Conservation (phyloP, 2,329 filamentous ascomycete species). For the Tolypocladium capitatum region DNA sequence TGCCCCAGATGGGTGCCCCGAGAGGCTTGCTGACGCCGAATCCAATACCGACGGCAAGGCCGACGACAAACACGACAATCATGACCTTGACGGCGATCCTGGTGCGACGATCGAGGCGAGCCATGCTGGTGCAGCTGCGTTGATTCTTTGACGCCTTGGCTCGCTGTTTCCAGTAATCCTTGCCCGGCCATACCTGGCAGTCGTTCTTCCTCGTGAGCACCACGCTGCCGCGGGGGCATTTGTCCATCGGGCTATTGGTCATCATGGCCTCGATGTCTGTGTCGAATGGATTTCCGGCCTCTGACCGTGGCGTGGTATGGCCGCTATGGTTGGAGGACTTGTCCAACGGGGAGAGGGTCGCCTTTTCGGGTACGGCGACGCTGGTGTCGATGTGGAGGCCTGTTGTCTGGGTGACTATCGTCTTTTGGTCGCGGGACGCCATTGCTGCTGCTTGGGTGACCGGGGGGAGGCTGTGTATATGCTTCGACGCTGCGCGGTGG, state of each 20-base stretch:
- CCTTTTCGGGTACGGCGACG: constrained; percentile 14
- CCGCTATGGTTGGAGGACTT: constrained; percentile 19
- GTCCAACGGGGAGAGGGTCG: constrained; percentile 12
- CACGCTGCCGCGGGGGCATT: constrained; percentile 12
- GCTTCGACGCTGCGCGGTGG: background rate
- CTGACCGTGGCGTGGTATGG: constrained; percentile 30
- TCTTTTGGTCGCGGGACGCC: constrained; percentile 1
- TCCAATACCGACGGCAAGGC: constrained; percentile 41
- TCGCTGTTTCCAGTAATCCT: constrained; percentile 46
- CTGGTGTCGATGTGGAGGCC: constrained; percentile 8
- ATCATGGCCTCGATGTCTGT: constrained; percentile 43
- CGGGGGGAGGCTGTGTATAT: background rate
- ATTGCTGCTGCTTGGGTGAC: background rate
- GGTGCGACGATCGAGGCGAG: constrained; percentile 38
- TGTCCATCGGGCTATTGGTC: constrained; percentile 23
- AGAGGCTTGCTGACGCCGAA: constrained; percentile 49
- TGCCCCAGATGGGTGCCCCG: constrained; percentile 43
- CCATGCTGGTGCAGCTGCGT: constrained; percentile 38
- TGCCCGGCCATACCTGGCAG: constrained; percentile 45
- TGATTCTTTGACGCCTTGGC: constrained; percentile 42
- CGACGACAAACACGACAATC: constrained; percentile 37
- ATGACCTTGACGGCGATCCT: constrained; percentile 41
- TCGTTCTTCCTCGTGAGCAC: constrained; percentile 26
- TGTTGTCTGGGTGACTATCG: background rate
- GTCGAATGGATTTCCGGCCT: constrained; percentile 38